Evolutionary conservation across 495 filamentous ascomycete genomes (phyloP).

Genomic region (Saxophila tyrrhenica): DNA sequence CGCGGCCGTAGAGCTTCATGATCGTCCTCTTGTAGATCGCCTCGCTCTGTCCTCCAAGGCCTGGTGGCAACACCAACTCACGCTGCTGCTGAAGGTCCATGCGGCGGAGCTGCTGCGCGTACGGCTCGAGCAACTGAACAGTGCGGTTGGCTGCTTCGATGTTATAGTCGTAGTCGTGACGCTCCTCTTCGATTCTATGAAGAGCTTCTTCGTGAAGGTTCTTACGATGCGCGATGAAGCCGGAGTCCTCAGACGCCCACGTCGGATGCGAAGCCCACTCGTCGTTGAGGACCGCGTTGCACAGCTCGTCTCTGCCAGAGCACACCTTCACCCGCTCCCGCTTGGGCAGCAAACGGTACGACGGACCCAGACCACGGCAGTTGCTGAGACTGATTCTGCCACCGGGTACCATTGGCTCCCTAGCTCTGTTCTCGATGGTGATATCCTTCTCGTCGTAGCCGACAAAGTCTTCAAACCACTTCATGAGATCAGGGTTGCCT

Average conservation of each 20-base stretch:
- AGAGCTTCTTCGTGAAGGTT: conserved; percentile 86
- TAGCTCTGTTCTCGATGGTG: conserved; percentile 64
- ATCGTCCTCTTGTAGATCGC: conserved; percentile 93
- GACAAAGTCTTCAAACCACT: conserved; percentile 73
- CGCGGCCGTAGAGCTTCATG: conserved; percentile 93
- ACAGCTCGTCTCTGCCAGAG: conserved; percentile 88
- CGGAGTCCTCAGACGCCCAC: conserved; percentile 97
- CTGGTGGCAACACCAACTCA: conserved; percentile 60
- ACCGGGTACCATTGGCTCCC: conserved; percentile 40
- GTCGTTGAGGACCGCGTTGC: conserved; percentile 82
- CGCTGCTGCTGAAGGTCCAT: conserved; percentile 57
- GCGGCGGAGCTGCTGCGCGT: conserved; percentile 73
- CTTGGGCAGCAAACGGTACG: conserved; percentile 85
- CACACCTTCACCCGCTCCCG: conserved; percentile 75
- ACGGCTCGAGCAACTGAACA: conserved; percentile 88
- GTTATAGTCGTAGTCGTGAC: conserved; percentile 97
- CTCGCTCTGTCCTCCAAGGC: conserved; percentile 84
- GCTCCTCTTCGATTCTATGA: conserved; percentile 93
- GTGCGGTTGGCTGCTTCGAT: conserved; percentile 89
- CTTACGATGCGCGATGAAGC: conserved; percentile 95
- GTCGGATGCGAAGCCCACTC: conserved; percentile 98
- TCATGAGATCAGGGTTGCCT: conserved; percentile 72
- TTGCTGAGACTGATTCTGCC: conserved; percentile 79
- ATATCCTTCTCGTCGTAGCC: conserved; percentile 58
- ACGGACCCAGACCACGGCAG: conserved; percentile 85